phyloP scores from a whole-genome alignment of 805 yeast species.

The Saccharomycopsis oosterbeekiorum region DNA sequence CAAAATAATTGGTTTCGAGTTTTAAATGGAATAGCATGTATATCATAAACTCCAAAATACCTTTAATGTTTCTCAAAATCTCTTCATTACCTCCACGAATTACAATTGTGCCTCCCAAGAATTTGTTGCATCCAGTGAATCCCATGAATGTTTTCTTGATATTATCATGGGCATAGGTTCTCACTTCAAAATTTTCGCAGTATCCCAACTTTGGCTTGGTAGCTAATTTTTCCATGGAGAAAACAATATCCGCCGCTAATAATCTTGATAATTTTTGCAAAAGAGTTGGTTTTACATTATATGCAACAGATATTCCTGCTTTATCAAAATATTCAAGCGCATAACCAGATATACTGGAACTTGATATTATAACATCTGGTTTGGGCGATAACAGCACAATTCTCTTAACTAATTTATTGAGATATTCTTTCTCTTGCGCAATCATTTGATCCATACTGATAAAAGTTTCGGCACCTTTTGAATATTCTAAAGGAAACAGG shows the following conservation, averaged over 20 bases:
- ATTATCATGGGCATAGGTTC: slow-evolving; percentile 48
- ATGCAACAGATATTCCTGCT: slow-evolving; percentile 72
- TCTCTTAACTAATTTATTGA: slow-evolving; percentile 71
- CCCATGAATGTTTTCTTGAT: slow-evolving; percentile 63
- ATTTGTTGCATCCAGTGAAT: slow-evolving; percentile 64
- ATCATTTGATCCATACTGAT: slow-evolving; percentile 75
- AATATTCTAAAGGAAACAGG: slow-evolving; percentile 83
- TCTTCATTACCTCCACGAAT: slow-evolving; percentile 71
- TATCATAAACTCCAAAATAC: slow-evolving; percentile 69
- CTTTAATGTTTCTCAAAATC: slow-evolving; percentile 55
- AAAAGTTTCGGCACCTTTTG: slow-evolving; percentile 57
- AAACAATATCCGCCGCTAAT: slow-evolving; percentile 76
- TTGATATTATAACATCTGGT: slow-evolving; percentile 73
- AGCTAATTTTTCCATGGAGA: slow-evolving; percentile 78
- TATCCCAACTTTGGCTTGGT: slow-evolving; percentile 62
- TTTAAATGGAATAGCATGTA: slow-evolving; percentile 70
- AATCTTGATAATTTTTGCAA: slow-evolving; percentile 68
- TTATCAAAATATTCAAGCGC: slow-evolving; percentile 65
- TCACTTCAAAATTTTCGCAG: slow-evolving; percentile 64
- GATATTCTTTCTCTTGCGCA: slow-evolving; percentile 80
- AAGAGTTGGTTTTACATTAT: slow-evolving; percentile 72
- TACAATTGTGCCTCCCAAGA: slow-evolving; percentile 75
- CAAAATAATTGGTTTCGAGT: slow-evolving; percentile 65
- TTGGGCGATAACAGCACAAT: slow-evolving; percentile 47
- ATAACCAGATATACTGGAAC: slow-evolving; percentile 71